Evolutionary conservation across 306 rosid genomes (phyloP).

Genomic region (Comarum palustre): DNA sequence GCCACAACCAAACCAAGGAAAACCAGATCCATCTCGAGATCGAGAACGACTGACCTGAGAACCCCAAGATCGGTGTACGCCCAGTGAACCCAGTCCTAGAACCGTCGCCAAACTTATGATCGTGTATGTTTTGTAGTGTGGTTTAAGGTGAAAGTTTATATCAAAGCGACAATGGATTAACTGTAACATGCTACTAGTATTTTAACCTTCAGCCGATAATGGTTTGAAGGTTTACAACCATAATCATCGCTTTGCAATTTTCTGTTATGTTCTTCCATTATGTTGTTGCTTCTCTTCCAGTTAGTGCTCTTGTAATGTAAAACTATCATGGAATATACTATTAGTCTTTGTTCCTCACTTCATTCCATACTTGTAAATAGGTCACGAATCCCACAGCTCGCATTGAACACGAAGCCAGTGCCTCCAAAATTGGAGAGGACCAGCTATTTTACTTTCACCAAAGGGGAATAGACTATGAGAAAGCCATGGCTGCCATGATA

Average conservation of each 20-base stretch:
- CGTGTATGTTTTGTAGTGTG: too few relatives aligned
- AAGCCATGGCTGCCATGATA: constrained; percentile 97
- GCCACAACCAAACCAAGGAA: too few relatives aligned
- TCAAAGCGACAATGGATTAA: too few relatives aligned
- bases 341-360: not conserved
- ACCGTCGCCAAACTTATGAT: too few relatives aligned
- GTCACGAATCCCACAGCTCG: constrained; percentile 85
- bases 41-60: too few relatives aligned
- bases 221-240: too few relatives aligned
- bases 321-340: not conserved
- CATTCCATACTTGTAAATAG: constrained; percentile 31
- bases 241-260: not conserved
- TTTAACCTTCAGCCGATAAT: too few relatives aligned
- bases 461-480: constrained; percentile 87
- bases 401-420: constrained; percentile 90
- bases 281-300: not conserved
- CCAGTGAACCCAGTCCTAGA: too few relatives aligned
- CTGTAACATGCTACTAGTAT: too few relatives aligned
- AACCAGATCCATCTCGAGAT: too few relatives aligned
- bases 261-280: not conserved
- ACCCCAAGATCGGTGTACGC: too few relatives aligned
- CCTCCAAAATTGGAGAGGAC: constrained; percentile 91
- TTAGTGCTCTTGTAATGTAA: not conserved
- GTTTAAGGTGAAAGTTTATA: too few relatives aligned
- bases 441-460: constrained; percentile 90